These are phyloP conservation scores for Breviolum minutum DNA, from an alignment of 73 alveolate genomes.

Conservation along the genomic window DNA sequence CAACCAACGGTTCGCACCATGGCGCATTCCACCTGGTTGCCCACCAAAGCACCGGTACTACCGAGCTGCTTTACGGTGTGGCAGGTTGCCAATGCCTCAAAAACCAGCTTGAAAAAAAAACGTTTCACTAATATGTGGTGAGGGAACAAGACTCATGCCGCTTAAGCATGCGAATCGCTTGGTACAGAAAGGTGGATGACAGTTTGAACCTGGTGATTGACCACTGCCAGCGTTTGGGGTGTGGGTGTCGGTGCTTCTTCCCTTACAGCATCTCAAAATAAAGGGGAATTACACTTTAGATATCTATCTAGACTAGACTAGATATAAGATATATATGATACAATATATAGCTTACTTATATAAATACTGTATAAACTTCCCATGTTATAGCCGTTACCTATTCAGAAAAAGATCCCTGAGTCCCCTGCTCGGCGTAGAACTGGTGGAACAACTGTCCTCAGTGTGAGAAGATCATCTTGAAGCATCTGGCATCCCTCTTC, in stretches of 20 bases:
- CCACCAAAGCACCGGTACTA: slow-evolving; percentile 66
- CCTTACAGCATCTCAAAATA: no score
- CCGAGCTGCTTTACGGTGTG: slow-evolving; percentile 87
- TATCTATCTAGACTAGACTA: no score
- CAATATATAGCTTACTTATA: no score
- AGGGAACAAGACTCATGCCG: neutral
- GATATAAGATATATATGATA: no score
- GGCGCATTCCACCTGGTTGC: slow-evolving; percentile 87
- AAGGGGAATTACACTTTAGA: no score
- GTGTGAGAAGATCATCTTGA: neutral
- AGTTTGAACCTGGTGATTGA: no score
- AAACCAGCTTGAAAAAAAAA: neutral
- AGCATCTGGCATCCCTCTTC: neutral
- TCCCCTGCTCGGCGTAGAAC: slow-evolving; percentile 50
- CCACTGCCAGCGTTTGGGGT: no score
- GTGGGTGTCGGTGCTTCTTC: no score
- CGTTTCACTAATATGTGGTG: neutral
- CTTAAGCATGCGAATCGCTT: no score
- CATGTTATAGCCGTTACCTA: no score
- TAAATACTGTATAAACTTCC: no score
- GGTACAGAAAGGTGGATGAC: no score
- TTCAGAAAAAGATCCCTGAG: neutral
- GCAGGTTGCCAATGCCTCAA: slow-evolving; percentile 46
- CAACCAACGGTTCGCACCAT: slow-evolving; percentile 79
- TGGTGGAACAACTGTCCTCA: slow-evolving; percentile 22